Evolutionary conservation across 2,329 filamentous ascomycete species (phyloP).

Genomic region (Emmonsia crescens): DNA sequence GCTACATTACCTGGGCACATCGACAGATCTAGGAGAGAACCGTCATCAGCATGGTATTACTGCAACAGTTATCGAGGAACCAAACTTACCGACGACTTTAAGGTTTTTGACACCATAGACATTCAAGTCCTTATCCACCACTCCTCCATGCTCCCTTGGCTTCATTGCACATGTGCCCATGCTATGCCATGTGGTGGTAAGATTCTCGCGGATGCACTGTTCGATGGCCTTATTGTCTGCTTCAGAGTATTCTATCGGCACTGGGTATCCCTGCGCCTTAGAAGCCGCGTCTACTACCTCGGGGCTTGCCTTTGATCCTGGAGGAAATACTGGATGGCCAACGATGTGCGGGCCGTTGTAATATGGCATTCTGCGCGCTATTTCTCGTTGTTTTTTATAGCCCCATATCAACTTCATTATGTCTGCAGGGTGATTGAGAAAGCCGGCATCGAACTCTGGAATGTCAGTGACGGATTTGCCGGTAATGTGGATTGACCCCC

Average conservation of each 20-base stretch:
- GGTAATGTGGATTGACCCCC: constrained; percentile 51
- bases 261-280: constrained; percentile 17
- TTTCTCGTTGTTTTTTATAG: constrained; percentile 56
- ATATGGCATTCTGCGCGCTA: constrained; percentile 44
- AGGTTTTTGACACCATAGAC: constrained; percentile 26
- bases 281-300: constrained; percentile 15
- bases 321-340: constrained; percentile 29
- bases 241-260: constrained; percentile 38
- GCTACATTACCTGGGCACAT: constrained; percentile 27
- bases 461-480: constrained; percentile 28
- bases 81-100: constrained; percentile 24
- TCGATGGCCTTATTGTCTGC: constrained; percentile 42
- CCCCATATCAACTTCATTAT: constrained; percentile 52
- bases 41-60: neutral
- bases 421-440: constrained; percentile 43
- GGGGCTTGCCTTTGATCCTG: constrained; percentile 36
- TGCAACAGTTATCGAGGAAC: neutral
- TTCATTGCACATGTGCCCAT: constrained; percentile 37
- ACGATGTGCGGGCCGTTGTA: constrained; percentile 36
- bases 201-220: constrained; percentile 29
- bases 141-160: constrained; percentile 12
- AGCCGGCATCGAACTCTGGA: constrained; percentile 49
- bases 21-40: constrained; percentile 16
- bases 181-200: constrained; percentile 36
- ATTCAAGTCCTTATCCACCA: constrained; percentile 11